Conservation (phyloP, 495 filamentous ascomycete genomes). For the Amorphotheca resinae region DNA sequence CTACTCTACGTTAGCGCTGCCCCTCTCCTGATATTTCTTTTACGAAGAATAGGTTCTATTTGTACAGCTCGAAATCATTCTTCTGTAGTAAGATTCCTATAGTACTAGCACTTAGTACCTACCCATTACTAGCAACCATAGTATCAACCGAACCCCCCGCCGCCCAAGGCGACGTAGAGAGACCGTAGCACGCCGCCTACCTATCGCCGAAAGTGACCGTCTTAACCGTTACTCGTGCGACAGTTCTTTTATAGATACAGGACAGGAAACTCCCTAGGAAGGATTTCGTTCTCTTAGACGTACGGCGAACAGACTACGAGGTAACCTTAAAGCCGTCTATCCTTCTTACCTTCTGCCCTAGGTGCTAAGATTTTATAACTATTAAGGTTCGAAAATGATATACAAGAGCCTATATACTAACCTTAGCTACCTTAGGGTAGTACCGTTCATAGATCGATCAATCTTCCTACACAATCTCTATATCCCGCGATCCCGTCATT, state of each 20-base stretch:
- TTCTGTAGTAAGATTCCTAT: not conserved
- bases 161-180: not conserved
- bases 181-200: conserved; percentile 27
- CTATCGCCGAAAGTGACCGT: conserved; percentile 26
- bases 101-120: too few species aligned
- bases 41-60: not conserved
- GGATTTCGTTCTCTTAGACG: conserved; percentile 48
- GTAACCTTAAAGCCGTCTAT: too few species aligned
- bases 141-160: not conserved
- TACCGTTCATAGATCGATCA: too few species aligned
- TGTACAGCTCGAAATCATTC: not conserved
- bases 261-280: conserved; percentile 28
- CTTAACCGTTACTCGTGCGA: conserved; percentile 25
- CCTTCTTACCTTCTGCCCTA: too few species aligned
- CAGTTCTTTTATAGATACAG: conserved; percentile 30
- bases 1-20: not conserved
- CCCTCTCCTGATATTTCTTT: not conserved
- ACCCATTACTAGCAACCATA: not conserved
- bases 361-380: too few species aligned
- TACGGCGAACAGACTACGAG: too few species aligned
- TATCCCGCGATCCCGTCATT: too few species aligned
- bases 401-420: too few species aligned
- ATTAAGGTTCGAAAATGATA: too few species aligned
- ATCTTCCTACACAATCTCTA: too few species aligned
- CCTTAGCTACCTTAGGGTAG: too few species aligned